A percentile compares a stretch with the other conserved stretches of the same genome.
phyloP scores from a whole-genome alignment of 2,329 filamentous ascomycete genomes.

The Neonectria faginata region DNA sequence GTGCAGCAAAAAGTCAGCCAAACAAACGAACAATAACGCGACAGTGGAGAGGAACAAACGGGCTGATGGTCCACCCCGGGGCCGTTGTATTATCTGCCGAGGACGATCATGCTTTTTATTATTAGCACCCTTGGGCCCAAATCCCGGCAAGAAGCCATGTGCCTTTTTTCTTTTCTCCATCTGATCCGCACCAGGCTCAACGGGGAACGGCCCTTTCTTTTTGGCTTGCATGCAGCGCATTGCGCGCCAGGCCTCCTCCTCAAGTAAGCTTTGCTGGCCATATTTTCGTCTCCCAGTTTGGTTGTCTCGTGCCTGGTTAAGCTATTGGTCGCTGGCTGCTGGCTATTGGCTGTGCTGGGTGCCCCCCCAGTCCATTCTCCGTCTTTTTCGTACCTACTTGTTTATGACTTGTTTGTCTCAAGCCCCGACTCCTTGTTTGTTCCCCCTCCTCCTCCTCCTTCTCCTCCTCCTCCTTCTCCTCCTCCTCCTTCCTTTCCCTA shows the following conservation, averaged over 20 bases:
- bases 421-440: not conserved
- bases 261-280: constrained; percentile 2
- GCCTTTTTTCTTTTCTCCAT: too few species aligned
- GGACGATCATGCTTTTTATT: not conserved
- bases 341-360: too few species aligned
- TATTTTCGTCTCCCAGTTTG: not conserved
- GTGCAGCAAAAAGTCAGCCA: not conserved
- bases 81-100: not conserved
- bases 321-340: not conserved
- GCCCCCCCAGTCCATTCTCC: not conserved
- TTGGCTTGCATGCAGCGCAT: not conserved
- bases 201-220: not conserved
- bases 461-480: not conserved
- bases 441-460: not conserved
- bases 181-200: not conserved
- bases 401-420: not conserved
- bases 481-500: not conserved
- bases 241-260: not conserved
- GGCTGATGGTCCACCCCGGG: constrained; percentile 1
- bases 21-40: not conserved
- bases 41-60: not conserved
- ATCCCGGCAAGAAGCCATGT: constrained; percentile 6
- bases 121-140: not conserved
- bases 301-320: not conserved
- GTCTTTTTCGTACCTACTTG: not conserved